phyloP scores from a whole-genome alignment of 441 rosid genomes.

The Populus hybrid region DNA sequence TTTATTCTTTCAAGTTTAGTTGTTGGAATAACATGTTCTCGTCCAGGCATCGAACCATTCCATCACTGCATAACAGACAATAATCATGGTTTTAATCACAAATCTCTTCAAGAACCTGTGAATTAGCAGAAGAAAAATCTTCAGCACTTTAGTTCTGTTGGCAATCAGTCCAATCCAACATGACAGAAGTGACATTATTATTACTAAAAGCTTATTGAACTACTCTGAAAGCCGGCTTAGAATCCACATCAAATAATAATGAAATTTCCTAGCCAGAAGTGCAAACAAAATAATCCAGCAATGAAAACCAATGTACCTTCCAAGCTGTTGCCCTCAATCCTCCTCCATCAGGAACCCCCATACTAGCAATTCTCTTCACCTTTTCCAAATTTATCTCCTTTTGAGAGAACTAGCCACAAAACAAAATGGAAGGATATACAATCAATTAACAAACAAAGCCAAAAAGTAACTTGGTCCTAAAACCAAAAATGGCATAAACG shows the following conservation, averaged over 20 bases:
- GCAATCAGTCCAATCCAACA: not conserved
- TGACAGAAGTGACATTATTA: not conserved
- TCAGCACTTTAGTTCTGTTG: not conserved
- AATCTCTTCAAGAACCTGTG: not conserved
- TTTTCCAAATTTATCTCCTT: constrained; percentile 61
- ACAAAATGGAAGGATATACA: not conserved
- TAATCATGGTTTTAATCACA: not conserved
- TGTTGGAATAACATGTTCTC: not conserved
- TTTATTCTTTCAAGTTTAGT: not conserved
- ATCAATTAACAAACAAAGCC: not conserved
- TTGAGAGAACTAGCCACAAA: constrained; percentile 43
- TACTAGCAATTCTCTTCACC: constrained; percentile 46
- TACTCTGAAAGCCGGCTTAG: not conserved
- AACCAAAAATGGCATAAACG: not conserved
- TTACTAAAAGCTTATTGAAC: not conserved
- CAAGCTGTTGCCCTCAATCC: constrained; percentile 55
- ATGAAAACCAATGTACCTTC: constrained; percentile 46
- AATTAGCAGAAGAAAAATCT: not conserved
- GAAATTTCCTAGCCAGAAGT: not conserved
- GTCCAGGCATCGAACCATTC: not conserved
- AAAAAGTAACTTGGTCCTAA: not conserved
- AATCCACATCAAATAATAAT: not conserved
- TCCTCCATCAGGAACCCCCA: constrained; percentile 59
- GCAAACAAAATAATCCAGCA: not conserved
- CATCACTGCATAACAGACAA: not conserved